A percentile compares a stretch with the other conserved stretches of the same genome.
phyloP scores from a whole-genome alignment of 768 basidiomycete species.

The Boletus vinaceobasis region DNA sequence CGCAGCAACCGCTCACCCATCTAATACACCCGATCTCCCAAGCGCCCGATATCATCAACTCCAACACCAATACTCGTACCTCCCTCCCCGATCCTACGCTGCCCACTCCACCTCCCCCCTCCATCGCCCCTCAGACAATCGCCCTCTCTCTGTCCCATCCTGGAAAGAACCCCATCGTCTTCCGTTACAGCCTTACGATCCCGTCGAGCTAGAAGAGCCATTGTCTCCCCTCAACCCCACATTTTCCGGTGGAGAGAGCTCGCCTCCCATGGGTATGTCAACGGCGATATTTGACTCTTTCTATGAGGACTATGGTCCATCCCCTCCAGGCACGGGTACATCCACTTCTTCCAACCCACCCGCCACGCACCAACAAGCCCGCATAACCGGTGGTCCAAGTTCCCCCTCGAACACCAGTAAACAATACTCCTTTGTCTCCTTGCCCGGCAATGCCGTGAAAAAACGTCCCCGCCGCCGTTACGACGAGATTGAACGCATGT shows the following conservation, averaged over 20 bases:
- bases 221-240: conserved; percentile 54
- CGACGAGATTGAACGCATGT: conserved; percentile 94
- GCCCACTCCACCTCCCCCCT: conserved; percentile 42
- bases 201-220: conserved; percentile 42
- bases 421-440: conserved; percentile 78
- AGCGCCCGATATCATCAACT: conserved; percentile 40
- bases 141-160: conserved; percentile 37
- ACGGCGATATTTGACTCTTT: conserved; percentile 42
- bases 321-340: conserved; percentile 60
- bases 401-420: conserved; percentile 50
- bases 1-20: conserved; percentile 36
- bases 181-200: conserved; percentile 33
- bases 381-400: conserved; percentile 19
- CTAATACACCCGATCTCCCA: conserved; percentile 31
- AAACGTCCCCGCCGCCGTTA: conserved; percentile 83
- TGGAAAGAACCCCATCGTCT: conserved; percentile 33
- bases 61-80: conserved; percentile 37
- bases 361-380: conserved; percentile 23
- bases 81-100: conserved; percentile 34
- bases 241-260: conserved; percentile 43
- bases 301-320: conserved; percentile 53
- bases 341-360: conserved; percentile 50
- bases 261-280: conserved; percentile 32
- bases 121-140: conserved; percentile 44
- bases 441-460: conserved; percentile 77